A percentile compares a stretch with the other conserved stretches of the same genome.
Evolutionary conservation across 805 yeast species (phyloP).

Genomic region (Pichia ethanolica): DNA sequence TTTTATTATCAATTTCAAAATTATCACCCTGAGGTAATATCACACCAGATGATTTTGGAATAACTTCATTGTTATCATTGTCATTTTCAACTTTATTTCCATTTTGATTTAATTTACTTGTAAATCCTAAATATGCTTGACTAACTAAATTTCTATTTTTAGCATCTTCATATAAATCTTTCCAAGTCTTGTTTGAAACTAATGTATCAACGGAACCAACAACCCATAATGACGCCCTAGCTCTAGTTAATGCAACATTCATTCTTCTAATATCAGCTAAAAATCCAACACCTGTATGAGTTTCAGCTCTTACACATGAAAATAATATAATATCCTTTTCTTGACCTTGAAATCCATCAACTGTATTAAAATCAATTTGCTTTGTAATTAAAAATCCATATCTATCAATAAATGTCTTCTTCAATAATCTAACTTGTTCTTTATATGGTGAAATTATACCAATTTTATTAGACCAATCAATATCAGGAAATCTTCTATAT

Average conservation of each 20-base stretch:
- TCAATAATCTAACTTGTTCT: constrained; percentile 65
- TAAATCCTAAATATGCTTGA: constrained; percentile 22
- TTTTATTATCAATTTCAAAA: too few relatives aligned
- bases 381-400: constrained; percentile 59
- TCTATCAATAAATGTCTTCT: constrained; percentile 44
- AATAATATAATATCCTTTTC: constrained; percentile 90
- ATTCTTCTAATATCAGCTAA: constrained; percentile 86
- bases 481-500: constrained; percentile 38
- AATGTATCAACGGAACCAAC: constrained; percentile 73
- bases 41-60: constrained; percentile 2
- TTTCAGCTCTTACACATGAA: constrained; percentile 91
- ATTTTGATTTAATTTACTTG: constrained; percentile 4
- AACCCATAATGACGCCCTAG: constrained; percentile 86
- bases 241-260: constrained; percentile 96
- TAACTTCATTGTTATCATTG: not conserved
- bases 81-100: not conserved
- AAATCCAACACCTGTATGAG: constrained; percentile 70
- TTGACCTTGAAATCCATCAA: constrained; percentile 98
- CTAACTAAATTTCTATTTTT: constrained; percentile 32
- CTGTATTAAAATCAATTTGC: constrained; percentile 83
- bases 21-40: not conserved
- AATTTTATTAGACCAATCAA: constrained; percentile 60
- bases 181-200: constrained; percentile 64
- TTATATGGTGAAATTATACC: constrained; percentile 95
- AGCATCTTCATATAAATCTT: constrained; percentile 60